A percentile compares a stretch with the other conserved stretches of the same genome.
phyloP scores from a whole-genome alignment of 192 early-diverging fungal species.

The Pecoramyces ruminantium region DNA sequence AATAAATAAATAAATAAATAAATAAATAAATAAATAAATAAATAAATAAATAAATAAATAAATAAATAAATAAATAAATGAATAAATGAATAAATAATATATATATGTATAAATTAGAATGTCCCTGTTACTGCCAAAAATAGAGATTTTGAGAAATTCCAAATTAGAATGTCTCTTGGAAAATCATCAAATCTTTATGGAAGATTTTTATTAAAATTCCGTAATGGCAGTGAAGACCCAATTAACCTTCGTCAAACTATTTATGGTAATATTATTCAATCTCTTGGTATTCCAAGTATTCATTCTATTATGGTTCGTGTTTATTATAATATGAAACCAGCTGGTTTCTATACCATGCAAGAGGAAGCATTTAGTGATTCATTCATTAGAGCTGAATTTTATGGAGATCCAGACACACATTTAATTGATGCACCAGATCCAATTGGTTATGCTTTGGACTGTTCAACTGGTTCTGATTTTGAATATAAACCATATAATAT shows the following conservation, averaged over 20 bases:
- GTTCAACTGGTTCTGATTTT: not conserved
- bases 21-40: not conserved
- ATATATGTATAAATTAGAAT: not conserved
- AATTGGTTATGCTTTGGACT: not conserved
- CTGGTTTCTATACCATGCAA: not conserved
- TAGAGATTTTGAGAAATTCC: not conserved
- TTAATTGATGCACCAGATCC: not conserved
- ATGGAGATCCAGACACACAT: not conserved
- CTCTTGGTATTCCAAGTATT: not conserved
- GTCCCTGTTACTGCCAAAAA: not conserved
- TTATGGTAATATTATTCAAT: not conserved
- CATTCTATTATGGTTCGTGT: not conserved
- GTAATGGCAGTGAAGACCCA: not conserved
- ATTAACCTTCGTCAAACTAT: not conserved
- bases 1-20: not conserved
- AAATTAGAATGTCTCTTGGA: not conserved
- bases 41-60: not conserved
- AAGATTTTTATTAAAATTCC: not conserved
- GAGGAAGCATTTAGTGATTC: not conserved
- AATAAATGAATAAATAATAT: too few relatives aligned
- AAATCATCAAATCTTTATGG: not conserved
- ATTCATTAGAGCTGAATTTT: not conserved
- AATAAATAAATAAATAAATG: too few relatives aligned
- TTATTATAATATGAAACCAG: not conserved
- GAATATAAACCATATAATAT: not conserved